phyloP scores from a whole-genome alignment of 2,329 filamentous ascomycete species.

The Zarea fungicola region DNA sequence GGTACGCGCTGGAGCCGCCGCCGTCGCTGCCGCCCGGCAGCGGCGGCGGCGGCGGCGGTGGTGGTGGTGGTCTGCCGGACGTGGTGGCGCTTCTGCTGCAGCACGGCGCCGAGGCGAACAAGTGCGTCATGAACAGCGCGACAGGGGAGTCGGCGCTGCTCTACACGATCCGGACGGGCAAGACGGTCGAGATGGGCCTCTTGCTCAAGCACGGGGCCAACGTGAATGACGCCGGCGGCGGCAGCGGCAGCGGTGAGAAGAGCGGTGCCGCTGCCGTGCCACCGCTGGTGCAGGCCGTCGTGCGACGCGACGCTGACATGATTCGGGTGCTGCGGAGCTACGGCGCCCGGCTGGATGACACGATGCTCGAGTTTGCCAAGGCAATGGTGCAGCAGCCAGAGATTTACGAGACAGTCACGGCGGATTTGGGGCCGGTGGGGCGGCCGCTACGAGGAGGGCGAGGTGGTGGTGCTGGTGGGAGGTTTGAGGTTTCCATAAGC shows the following conservation, averaged over 20 bases:
- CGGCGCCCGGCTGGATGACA: slow-evolving; percentile 23
- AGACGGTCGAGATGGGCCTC: slow-evolving; percentile 19
- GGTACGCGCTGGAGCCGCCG: background rate
- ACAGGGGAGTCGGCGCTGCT: slow-evolving; percentile 26
- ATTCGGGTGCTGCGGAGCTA: slow-evolving; percentile 24
- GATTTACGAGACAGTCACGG: slow-evolving; percentile 20
- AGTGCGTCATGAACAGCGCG: slow-evolving; percentile 17
- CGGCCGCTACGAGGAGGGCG: slow-evolving; percentile 9
- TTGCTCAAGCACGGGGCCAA: slow-evolving; percentile 30
- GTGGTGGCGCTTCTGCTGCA: slow-evolving; percentile 25
- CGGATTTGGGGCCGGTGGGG: background rate
- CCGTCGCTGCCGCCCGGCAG: background rate
- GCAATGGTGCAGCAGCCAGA: slow-evolving; percentile 21
- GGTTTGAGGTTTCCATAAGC: too few species aligned
- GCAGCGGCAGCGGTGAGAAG: slow-evolving; percentile 18
- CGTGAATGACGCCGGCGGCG: slow-evolving; percentile 19
- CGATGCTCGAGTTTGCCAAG: slow-evolving; percentile 20
- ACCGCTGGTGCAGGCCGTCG: slow-evolving; percentile 28
- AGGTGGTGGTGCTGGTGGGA: background rate
- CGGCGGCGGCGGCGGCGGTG: background rate
- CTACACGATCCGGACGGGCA: slow-evolving; percentile 25
- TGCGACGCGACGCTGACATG: slow-evolving; percentile 23
- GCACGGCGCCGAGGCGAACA: slow-evolving; percentile 23
- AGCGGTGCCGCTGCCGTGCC: slow-evolving; percentile 13
- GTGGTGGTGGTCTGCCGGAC: background rate